These are phyloP conservation scores for Mycena pura DNA, from an alignment of 768 basidiomycete genomes.

Conservation along the genomic window DNA sequence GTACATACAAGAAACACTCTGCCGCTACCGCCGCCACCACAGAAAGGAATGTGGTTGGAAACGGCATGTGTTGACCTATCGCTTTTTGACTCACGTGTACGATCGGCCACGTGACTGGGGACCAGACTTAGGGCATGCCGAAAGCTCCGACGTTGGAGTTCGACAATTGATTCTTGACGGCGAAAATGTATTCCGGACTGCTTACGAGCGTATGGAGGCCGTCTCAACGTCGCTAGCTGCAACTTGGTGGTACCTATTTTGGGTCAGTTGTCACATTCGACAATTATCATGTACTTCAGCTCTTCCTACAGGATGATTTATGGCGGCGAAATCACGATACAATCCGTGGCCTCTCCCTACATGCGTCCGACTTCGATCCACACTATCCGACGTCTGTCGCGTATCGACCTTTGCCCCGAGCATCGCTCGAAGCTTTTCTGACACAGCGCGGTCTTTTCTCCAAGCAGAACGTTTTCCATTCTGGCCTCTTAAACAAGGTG, in stretches of 20 bases:
- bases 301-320: slow-evolving; percentile 65
- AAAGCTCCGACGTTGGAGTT: slow-evolving; percentile 61
- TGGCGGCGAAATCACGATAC: slow-evolving; percentile 75
- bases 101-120: slow-evolving; percentile 57
- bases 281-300: background rate
- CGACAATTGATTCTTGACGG: slow-evolving; percentile 54
- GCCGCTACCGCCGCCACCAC: slow-evolving; percentile 58
- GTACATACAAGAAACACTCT: slow-evolving; percentile 53
- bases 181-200: slow-evolving; percentile 51
- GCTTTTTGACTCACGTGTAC: slow-evolving; percentile 67
- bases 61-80: slow-evolving; percentile 60
- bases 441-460: slow-evolving; percentile 64
- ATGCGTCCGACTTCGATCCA: slow-evolving; percentile 71
- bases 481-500: slow-evolving; percentile 74
- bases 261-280: slow-evolving; percentile 51
- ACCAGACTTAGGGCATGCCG: slow-evolving; percentile 49
- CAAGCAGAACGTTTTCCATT: slow-evolving; percentile 59
- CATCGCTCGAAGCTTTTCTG: slow-evolving; percentile 70
- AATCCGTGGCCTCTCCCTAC: slow-evolving; percentile 52
- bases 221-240: slow-evolving; percentile 56
- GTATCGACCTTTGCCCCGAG: slow-evolving; percentile 69
- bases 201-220: slow-evolving; percentile 59
- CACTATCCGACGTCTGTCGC: slow-evolving; percentile 76
- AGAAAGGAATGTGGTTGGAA: slow-evolving; percentile 60
- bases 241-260: slow-evolving; percentile 84